A percentile compares a stretch with the other conserved stretches of the same genome.
These are phyloP conservation scores for Suillus clintonianus DNA, from an alignment of 768 basidiomycete species.

Conservation along the genomic window DNA sequence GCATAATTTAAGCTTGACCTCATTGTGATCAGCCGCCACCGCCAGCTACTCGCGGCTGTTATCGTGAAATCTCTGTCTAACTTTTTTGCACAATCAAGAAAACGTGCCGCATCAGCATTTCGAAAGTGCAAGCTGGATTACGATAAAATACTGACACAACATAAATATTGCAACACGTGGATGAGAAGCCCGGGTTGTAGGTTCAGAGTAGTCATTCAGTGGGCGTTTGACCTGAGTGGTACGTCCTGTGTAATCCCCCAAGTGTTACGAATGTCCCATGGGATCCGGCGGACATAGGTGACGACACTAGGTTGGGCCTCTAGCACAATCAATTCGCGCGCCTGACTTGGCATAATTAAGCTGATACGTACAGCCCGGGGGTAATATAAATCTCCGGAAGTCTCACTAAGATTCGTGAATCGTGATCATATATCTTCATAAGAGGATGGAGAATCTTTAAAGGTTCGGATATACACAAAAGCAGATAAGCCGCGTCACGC, in stretches of 20 bases:
- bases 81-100: neutral
- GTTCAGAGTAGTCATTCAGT: neutral
- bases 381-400: slow-evolving; percentile 1
- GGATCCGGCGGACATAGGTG: neutral
- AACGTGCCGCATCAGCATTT: neutral
- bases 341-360: slow-evolving; percentile 6
- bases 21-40: neutral
- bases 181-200: neutral
- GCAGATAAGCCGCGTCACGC: neutral
- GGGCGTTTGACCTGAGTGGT: neutral
- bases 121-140: neutral
- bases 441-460: neutral
- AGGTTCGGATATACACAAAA: slow-evolving; percentile 1
- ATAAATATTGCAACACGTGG: neutral
- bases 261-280: neutral
- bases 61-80: neutral
- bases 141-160: neutral
- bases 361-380: slow-evolving; percentile 7
- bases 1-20: neutral
- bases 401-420: neutral
- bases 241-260: neutral
- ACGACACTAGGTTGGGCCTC: neutral
- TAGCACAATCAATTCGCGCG: slow-evolving; percentile 2
- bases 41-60: neutral
- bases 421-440: neutral